Evolutionary conservation across 176 grass and related monocot genomes (phyloP).

Genomic region (Saccharum spontaneum): DNA sequence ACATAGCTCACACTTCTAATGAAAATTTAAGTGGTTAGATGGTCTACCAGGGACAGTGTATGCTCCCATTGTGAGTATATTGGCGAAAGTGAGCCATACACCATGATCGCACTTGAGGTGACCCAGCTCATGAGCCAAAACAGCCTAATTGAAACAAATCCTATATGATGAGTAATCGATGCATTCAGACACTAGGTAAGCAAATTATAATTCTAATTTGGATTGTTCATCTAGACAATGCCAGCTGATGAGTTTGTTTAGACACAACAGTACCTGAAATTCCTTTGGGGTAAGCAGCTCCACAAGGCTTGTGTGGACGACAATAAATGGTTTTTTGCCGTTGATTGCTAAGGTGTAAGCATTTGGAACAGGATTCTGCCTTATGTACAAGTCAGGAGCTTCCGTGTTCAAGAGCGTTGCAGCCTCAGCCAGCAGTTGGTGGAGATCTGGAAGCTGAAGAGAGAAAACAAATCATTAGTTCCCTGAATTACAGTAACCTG

Average conservation of each 20-base stretch:
- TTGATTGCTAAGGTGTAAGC: slow-evolving; percentile 92
- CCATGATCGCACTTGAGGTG: slow-evolving; percentile 97
- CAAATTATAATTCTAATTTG: neutral
- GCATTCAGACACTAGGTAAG: neutral
- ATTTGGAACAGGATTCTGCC: slow-evolving; percentile 86
- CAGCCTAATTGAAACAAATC: slow-evolving; percentile 69
- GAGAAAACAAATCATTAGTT: neutral
- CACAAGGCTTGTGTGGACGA: slow-evolving; percentile 89
- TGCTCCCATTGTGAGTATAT: slow-evolving; percentile 88
- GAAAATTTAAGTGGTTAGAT: neutral
- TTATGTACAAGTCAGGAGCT: slow-evolving; percentile 83
- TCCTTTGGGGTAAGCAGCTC: slow-evolving; percentile 89
- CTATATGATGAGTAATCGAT: slow-evolving; percentile 17
- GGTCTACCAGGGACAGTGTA: slow-evolving; percentile 74
- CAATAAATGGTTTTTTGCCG: slow-evolving; percentile 88
- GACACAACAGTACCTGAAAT: slow-evolving; percentile 58
- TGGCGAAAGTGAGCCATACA: slow-evolving; percentile 94
- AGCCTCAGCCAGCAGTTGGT: slow-evolving; percentile 64
- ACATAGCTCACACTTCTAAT: neutral
- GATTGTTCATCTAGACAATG: neutral
- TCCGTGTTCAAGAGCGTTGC: slow-evolving; percentile 74
- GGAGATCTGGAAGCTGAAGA: slow-evolving; percentile 68
- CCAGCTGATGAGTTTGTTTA: neutral
- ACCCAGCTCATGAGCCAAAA: slow-evolving; percentile 97
- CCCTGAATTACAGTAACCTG: neutral